phyloP scores from a whole-genome alignment of 441 rosid species.

The Gossypium trilobum region DNA sequence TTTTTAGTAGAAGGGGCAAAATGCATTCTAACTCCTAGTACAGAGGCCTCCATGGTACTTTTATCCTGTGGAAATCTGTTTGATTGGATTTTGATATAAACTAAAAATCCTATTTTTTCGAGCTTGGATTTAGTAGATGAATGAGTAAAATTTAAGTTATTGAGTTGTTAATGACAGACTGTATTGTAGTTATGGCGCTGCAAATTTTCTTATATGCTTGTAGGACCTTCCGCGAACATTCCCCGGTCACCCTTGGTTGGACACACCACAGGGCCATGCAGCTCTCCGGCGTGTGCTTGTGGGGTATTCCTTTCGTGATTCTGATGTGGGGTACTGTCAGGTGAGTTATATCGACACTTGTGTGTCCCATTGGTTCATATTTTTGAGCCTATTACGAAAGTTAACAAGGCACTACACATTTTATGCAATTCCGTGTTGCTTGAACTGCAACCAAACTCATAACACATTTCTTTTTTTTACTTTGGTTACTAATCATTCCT shows the following conservation, averaged over 20 bases:
- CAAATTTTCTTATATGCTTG: conserved; percentile 13
- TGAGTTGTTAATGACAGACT: not conserved
- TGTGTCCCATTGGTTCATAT: not conserved
- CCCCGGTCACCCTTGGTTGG: conserved; percentile 81
- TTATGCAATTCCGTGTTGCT: not conserved
- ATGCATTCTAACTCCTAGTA: too few species aligned
- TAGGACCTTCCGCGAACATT: conserved; percentile 48
- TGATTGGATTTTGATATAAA: not conserved
- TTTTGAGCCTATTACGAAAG: not conserved
- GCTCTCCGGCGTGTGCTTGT: conserved; percentile 83
- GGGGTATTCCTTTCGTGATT: conserved; percentile 92
- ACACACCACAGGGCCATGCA: conserved; percentile 91
- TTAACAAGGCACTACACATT: not conserved
- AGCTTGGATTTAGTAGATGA: not conserved
- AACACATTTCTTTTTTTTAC: not conserved
- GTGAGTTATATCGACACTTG: conserved; percentile 27
- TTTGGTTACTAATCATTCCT: not conserved
- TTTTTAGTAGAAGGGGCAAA: too few species aligned
- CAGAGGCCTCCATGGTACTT: too few species aligned
- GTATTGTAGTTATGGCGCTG: not conserved
- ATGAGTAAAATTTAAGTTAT: not conserved
- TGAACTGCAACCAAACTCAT: not conserved
- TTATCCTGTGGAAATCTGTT: not conserved
- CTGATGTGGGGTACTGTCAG: conserved; percentile 98
- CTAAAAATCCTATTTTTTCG: not conserved